phyloP scores from a whole-genome alignment of 257 asterid genomes.

The Salvia miltiorrhiza region DNA sequence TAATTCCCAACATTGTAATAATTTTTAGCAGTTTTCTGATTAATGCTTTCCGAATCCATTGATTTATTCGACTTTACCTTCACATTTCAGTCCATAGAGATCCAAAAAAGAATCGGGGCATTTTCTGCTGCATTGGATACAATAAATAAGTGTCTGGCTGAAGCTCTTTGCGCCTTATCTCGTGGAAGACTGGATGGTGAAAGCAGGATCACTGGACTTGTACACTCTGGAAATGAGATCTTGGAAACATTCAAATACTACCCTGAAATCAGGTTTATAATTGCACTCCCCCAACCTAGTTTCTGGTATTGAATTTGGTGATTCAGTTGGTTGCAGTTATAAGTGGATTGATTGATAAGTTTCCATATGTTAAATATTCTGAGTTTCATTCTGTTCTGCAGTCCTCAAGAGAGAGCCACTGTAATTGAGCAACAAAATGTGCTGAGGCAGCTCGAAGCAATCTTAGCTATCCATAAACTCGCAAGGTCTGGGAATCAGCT shows the following conservation, averaged over 20 bases:
- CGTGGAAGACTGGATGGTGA: conserved; percentile 95
- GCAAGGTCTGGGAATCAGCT: conserved; percentile 61
- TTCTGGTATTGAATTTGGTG: neutral
- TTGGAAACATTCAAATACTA: conserved; percentile 79
- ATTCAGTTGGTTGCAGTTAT: too few relatives aligned
- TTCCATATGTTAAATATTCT: too few relatives aligned
- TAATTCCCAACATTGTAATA: neutral
- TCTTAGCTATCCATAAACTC: conserved; percentile 69
- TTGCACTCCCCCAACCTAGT: neutral
- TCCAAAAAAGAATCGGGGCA: conserved; percentile 93
- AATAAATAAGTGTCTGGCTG: conserved; percentile 83
- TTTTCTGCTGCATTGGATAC: conserved; percentile 85
- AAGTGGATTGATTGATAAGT: neutral
- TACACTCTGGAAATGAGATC: conserved; percentile 85
- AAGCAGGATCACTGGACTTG: conserved; percentile 74
- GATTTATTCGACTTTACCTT: conserved; percentile 11
- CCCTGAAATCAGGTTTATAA: conserved; percentile 72
- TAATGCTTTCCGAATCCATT: conserved; percentile 12
- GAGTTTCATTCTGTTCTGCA: too few relatives aligned
- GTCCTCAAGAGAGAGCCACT: conserved; percentile 83
- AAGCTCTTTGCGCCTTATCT: conserved; percentile 81
- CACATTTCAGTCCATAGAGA: conserved; percentile 65
- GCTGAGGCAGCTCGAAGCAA: conserved; percentile 87
- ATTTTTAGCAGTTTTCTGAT: neutral
- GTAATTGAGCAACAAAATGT: conserved; percentile 83